Conservation (phyloP, 257 asterid species). For the Nicotiana paniculata region DNA sequence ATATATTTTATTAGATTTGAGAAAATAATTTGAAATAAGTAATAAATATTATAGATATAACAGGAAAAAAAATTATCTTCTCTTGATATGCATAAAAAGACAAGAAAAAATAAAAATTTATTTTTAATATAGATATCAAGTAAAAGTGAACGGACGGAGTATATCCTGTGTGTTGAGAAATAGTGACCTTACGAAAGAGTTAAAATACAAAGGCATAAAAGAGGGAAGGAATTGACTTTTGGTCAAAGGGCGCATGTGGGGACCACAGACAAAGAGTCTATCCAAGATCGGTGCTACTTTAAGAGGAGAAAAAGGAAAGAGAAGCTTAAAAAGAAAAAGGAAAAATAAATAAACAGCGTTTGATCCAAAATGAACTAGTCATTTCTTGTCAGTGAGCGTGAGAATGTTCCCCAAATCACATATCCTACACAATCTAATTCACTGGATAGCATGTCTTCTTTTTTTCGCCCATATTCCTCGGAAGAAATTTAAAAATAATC, state of each 20-base stretch:
- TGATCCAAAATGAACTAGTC: conserved; percentile 20
- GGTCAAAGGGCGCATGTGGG: conserved; percentile 21
- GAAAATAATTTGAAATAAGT: no score
- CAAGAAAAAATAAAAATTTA: no score
- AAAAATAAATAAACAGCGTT: not conserved
- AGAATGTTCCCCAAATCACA: conserved; percentile 23
- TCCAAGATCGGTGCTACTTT: conserved; percentile 16
- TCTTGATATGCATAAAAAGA: no score
- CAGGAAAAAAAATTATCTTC: no score
- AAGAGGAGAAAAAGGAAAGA: not conserved
- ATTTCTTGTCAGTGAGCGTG: conserved; percentile 30
- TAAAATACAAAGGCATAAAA: not conserved
- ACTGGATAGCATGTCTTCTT: not conserved
- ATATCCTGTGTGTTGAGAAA: not conserved
- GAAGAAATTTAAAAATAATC: no score
- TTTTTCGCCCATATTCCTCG: no score
- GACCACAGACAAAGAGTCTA: conserved; percentile 26
- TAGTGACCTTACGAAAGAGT: not conserved
- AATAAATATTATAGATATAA: no score
- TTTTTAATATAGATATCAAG: no score
- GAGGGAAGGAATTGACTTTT: conserved; percentile 13
- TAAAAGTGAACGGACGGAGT: no score
- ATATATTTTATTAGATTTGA: no score
- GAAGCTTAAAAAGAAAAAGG: not conserved
- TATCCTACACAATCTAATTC: not conserved